phyloP scores from a whole-genome alignment of 495 filamentous ascomycete genomes.

The Staphylotrichum tortipilum region DNA sequence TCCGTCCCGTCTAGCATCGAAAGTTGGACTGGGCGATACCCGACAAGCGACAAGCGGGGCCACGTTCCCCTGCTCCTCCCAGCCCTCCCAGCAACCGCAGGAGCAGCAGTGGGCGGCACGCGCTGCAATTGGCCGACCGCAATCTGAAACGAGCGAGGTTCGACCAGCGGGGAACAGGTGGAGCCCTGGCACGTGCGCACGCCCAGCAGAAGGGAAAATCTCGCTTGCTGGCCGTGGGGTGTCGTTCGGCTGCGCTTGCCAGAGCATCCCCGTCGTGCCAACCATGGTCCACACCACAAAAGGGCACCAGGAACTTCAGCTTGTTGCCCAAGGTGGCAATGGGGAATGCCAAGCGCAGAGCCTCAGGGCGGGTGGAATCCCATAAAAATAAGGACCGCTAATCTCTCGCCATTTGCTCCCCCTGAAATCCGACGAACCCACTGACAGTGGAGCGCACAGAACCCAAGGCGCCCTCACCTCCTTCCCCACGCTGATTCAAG shows the following conservation, averaged over 20 bases:
- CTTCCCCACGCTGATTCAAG: too few relatives aligned
- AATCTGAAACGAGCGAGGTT: conserved; percentile 14
- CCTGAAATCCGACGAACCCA: background rate
- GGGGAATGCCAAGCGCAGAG: conserved; percentile 19
- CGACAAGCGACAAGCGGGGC: too few relatives aligned
- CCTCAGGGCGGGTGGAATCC: conserved; percentile 1
- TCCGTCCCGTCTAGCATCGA: too few relatives aligned
- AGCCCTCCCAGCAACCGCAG: background rate
- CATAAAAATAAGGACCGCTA: background rate
- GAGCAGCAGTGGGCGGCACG: background rate
- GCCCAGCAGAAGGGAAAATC: background rate
- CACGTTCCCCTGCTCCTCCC: too few relatives aligned
- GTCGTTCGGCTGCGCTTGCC: background rate
- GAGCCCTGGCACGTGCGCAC: conserved; percentile 8
- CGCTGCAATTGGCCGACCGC: background rate
- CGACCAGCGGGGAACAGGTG: background rate
- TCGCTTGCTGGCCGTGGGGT: conserved; percentile 5
- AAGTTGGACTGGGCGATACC: too few relatives aligned
- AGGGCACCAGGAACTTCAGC: background rate
- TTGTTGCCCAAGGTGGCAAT: background rate
- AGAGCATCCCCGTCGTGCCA: background rate
- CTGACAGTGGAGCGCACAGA: too few relatives aligned
- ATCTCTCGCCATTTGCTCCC: background rate
- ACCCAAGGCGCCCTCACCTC: too few relatives aligned
- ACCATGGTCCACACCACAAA: background rate